phyloP scores from a whole-genome alignment of 345 rosid species.

The Populus alba region DNA sequence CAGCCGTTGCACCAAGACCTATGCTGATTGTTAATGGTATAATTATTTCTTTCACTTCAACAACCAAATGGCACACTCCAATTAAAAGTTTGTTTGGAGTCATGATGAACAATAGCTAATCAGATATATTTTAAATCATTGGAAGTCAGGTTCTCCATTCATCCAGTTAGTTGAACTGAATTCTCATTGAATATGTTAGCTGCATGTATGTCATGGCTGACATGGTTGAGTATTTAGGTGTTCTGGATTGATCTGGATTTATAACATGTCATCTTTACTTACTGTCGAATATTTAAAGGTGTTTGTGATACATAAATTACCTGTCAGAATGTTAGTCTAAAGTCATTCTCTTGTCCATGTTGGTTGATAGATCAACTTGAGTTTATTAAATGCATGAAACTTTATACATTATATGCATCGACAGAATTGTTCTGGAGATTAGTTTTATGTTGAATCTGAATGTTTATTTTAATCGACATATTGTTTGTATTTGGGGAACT shows the following conservation, averaged over 20 bases:
- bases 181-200: not conserved
- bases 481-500: constrained; percentile 13
- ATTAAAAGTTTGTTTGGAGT: not conserved
- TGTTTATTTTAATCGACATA: not conserved
- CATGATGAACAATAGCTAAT: not conserved
- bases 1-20: constrained; percentile 69
- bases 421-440: not conserved
- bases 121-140: not conserved
- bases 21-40: constrained; percentile 70
- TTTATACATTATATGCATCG: not conserved
- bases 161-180: not conserved
- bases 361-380: not conserved
- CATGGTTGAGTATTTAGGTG: not conserved
- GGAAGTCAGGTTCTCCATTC: not conserved
- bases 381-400: not conserved
- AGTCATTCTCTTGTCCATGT: not conserved
- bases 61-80: not conserved
- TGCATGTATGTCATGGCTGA: not conserved
- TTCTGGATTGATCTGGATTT: not conserved
- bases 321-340: not conserved
- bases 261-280: not conserved
- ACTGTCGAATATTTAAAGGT: not conserved
- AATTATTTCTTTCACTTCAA: not conserved
- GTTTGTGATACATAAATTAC: not conserved
- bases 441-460: not conserved